A percentile compares a stretch with the other conserved stretches of the same genome.
Conservation (phyloP, 2,329 filamentous ascomycete genomes). For the Colletotrichum sp. region DNA sequence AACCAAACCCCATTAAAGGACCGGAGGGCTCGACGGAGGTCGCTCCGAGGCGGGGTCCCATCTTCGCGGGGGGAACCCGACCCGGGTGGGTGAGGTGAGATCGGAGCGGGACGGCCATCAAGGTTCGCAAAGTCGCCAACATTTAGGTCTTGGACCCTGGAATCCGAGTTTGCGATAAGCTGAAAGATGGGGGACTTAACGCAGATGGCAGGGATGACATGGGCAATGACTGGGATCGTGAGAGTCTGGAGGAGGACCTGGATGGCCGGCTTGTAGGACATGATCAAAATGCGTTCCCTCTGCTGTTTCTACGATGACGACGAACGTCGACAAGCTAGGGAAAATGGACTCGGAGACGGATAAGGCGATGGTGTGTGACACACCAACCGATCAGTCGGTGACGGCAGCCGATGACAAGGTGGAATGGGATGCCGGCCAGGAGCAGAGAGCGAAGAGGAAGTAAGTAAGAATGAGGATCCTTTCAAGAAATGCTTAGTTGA, state of each 20-base stretch:
- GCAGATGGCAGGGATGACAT: not conserved
- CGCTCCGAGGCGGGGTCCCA: not conserved
- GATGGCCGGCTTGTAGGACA: not conserved
- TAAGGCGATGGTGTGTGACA: slow-evolving; percentile 2
- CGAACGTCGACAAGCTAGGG: not conserved
- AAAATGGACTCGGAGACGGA: not conserved
- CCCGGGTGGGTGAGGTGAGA: not conserved
- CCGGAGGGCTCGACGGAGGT: not conserved
- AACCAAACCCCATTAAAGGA: not conserved
- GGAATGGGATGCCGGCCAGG: slow-evolving; percentile 21
- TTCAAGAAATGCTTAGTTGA: not conserved
- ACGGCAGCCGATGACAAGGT: not conserved
- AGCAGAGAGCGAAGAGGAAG: slow-evolving; percentile 23
- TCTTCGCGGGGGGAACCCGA: not conserved
- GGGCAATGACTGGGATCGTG: not conserved
- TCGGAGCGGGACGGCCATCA: not conserved
- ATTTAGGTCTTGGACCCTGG: not conserved
- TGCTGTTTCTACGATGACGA: not conserved
- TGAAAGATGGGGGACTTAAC: not conserved
- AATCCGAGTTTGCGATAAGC: not conserved
- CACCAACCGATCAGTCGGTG: slow-evolving; percentile 18
- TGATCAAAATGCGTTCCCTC: not conserved
- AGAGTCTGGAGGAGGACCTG: not conserved
- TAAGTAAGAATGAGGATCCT: not conserved
- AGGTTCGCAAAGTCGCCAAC: not conserved